phyloP scores from a whole-genome alignment of 805 yeast species.

The Lachancea thermotolerans region DNA sequence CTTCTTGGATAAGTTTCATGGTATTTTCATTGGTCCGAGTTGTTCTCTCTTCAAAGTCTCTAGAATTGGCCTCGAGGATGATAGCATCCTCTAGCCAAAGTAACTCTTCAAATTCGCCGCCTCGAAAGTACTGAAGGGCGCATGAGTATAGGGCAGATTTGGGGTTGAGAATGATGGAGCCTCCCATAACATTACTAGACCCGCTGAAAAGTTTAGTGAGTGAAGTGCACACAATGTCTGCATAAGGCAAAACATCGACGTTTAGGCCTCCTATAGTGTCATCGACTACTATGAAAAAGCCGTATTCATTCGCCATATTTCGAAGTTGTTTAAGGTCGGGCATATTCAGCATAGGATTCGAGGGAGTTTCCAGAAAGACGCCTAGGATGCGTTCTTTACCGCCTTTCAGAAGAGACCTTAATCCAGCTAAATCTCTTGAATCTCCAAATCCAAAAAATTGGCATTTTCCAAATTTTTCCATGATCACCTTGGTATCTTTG shows the following conservation, averaged over 20 bases:
- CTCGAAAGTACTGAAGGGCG: slow-evolving; percentile 34
- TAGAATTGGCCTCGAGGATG: slow-evolving; percentile 82
- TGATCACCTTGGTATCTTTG: slow-evolving; percentile 78
- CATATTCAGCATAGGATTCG: slow-evolving; percentile 77
- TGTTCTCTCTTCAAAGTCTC: slow-evolving; percentile 72
- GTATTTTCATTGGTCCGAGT: slow-evolving; percentile 48
- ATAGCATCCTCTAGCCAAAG: slow-evolving; percentile 95
- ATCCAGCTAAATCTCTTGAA: slow-evolving; percentile 52
- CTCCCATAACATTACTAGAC: slow-evolving; percentile 94
- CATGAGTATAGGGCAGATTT: slow-evolving; percentile 42
- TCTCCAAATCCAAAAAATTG: slow-evolving; percentile 80
- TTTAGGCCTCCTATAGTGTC: slow-evolving; percentile 76
- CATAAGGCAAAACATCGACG: slow-evolving; percentile 69
- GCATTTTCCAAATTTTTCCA: slow-evolving; percentile 76
- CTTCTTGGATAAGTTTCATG: slow-evolving; percentile 41
- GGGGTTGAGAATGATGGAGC: slow-evolving; percentile 76
- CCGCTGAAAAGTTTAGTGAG: slow-evolving; percentile 91
- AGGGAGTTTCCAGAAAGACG: slow-evolving; percentile 83
- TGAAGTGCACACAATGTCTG: slow-evolving; percentile 84
- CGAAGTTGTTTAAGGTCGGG: slow-evolving; percentile 63
- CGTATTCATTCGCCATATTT: slow-evolving; percentile 52
- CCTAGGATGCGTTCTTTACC: slow-evolving; percentile 53
- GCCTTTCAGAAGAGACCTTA: slow-evolving; percentile 47
- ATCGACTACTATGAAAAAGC: slow-evolving; percentile 73
- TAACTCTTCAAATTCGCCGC: slow-evolving; percentile 59